phyloP scores from a whole-genome alignment of 345 rosid genomes.

The Lepidium africanum region DNA sequence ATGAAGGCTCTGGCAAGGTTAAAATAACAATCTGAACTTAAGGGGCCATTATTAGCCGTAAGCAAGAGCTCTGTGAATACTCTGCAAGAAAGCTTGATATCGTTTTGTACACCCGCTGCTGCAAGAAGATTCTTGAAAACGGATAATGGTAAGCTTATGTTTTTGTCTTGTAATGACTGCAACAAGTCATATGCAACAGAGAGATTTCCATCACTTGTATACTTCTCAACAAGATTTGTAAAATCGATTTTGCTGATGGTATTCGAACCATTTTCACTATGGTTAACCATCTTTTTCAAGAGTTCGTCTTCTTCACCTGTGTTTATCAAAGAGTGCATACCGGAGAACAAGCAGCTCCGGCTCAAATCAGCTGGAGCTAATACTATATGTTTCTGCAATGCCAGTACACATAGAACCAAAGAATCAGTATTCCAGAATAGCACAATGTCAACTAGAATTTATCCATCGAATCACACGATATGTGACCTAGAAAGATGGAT shows the following conservation, averaged over 20 bases:
- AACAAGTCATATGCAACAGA: conserved; percentile 42
- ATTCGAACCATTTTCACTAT: conserved; percentile 11
- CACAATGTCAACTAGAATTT: background rate
- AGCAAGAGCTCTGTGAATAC: conserved; percentile 14
- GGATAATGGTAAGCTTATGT: conserved; percentile 24
- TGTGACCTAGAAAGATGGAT: background rate
- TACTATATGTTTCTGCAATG: conserved; percentile 44
- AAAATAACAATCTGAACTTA: conserved; percentile 49
- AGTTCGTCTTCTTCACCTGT: conserved; percentile 23
- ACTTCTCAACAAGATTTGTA: conserved; percentile 26
- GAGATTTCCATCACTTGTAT: conserved; percentile 44
- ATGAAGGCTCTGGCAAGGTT: conserved; percentile 54
- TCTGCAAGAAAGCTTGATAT: conserved; percentile 20
- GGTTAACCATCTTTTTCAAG: conserved; percentile 25
- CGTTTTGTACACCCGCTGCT: conserved; percentile 17
- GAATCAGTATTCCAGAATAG: background rate
- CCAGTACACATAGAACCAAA: conserved; percentile 5
- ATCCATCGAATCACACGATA: background rate
- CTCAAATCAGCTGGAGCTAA: conserved; percentile 30
- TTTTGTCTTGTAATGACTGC: conserved; percentile 32
- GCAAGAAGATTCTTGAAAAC: conserved; percentile 37
- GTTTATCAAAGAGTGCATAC: conserved; percentile 30
- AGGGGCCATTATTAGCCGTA: conserved; percentile 16
- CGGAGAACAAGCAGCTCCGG: conserved; percentile 19
- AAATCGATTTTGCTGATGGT: conserved; percentile 26